Conservation (phyloP, 78 protist species). For the Paulinella micropora region DNA sequence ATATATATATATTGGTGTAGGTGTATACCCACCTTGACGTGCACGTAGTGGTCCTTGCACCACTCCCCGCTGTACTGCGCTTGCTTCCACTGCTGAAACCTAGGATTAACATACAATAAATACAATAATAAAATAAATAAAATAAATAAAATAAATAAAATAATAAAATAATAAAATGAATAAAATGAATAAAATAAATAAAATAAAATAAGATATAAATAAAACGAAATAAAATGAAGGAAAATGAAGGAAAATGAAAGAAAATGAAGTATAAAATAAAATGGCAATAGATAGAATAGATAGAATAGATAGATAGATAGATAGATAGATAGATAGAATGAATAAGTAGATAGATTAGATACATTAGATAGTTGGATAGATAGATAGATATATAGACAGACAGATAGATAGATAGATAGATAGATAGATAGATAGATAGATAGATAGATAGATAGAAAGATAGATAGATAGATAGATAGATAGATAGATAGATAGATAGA, state of each 20-base stretch:
- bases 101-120: no score
- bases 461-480: not conserved
- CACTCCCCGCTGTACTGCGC: slow-evolving; percentile 50
- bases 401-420: no score
- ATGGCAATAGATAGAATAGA: no score
- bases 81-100: no score
- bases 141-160: not conserved
- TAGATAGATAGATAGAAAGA: not conserved
- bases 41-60: slow-evolving; percentile 74
- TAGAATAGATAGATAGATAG: not conserved
- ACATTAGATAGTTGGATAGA: no score
- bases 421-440: no score
- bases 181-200: not conserved
- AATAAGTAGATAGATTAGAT: not conserved
- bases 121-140: not conserved
- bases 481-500: not conserved
- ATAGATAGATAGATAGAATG: not conserved
- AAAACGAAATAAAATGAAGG: no score
- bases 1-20: not conserved
- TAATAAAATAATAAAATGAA: not conserved
- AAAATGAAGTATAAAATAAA: no score
- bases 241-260: no score
- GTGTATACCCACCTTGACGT: slow-evolving; percentile 48
- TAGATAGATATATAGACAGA: no score
- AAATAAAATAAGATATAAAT: not conserved